Evolutionary conservation across 768 basidiomycete species (phyloP), one percentile per base, ranked within the genome.

Genomic region (Rhodotorula paludigena): DNA sequence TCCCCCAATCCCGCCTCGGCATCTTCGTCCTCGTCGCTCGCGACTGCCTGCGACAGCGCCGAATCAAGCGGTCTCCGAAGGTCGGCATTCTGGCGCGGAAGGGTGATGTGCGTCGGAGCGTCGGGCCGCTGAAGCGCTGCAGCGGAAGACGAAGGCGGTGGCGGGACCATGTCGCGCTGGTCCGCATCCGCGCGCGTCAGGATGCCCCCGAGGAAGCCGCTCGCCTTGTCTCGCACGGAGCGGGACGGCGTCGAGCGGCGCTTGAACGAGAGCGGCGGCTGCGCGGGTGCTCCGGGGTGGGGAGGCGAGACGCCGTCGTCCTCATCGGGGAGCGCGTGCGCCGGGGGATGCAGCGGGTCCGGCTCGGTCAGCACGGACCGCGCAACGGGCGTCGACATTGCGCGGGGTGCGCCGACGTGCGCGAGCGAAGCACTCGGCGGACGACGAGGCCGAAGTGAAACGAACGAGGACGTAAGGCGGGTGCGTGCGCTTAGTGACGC

Each of bases 191-290:
- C 8, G 33, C 38, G 48, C 28, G 63, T 52, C 18, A 69, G 38
- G 25, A 69, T 30, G 25, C 60, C 54, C 4, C 54, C 53, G 35
- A 69, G 45, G 33, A 69, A 18, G 35, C 55, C 52, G 0, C 48
- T 11, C 2, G 45, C 49, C 39, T 57, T 64, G 12, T 59, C 35
- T 16, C 53, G 54, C 10, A 41, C 51, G 15, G 44, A 38, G 33
- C 20, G 23, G 5, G 35, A 7, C 32, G 39, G 47, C 25, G 68
- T 41, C 32, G 52, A 32, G 23, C 68, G 52, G 23, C 68, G 63
- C 48, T 69, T 69, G 63, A 69, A 59, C n/a, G 51, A 38, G 52
- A 39, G 49, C 4, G 45, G 54, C 18, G 33, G 49, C 23, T 4
- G 33, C 14, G 6, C 28, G 11, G 28, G 47, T 7, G 45, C n/a